A percentile compares a stretch with the other conserved stretches of the same genome.
Evolutionary conservation across 495 filamentous ascomycete species (phyloP).

Genomic region (Ascodesmis nigricans): DNA sequence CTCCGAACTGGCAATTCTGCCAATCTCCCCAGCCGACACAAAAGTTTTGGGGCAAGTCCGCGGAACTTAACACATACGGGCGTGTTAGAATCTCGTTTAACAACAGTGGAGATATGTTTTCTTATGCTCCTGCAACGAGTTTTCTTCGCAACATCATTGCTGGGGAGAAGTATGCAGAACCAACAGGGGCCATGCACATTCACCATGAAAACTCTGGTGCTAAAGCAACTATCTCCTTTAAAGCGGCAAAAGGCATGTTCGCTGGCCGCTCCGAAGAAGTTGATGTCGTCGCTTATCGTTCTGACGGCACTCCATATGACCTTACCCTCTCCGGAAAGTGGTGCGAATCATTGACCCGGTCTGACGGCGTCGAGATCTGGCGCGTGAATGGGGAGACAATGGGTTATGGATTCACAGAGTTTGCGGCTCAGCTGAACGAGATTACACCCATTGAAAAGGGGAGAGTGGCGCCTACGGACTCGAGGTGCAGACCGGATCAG

Average conservation of each 20-base stretch:
- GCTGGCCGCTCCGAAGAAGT: slow-evolving; percentile 85
- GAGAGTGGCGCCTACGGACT: slow-evolving; percentile 51
- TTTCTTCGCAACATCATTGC: slow-evolving; percentile 93
- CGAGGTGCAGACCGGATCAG: slow-evolving; percentile 73
- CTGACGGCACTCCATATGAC: slow-evolving; percentile 36
- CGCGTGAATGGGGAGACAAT: slow-evolving; percentile 43
- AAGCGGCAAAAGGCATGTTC: slow-evolving; percentile 74
- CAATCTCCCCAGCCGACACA: slow-evolving; percentile 76
- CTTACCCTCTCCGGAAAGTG: slow-evolving; percentile 57
- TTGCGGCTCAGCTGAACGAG: slow-evolving; percentile 74
- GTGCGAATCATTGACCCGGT: slow-evolving; percentile 45
- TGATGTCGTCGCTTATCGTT: slow-evolving; percentile 42
- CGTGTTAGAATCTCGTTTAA: slow-evolving; percentile 42
- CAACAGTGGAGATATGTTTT: slow-evolving; percentile 49
- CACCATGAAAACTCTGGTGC: slow-evolving; percentile 59
- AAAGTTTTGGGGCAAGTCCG: slow-evolving; percentile 97
- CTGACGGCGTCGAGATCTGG: slow-evolving; percentile 48
- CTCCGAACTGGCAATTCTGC: slow-evolving; percentile 56
- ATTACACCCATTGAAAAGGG: slow-evolving; percentile 56
- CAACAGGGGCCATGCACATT: slow-evolving; percentile 67
- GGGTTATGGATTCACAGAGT: slow-evolving; percentile 68
- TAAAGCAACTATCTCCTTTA: slow-evolving; percentile 65
- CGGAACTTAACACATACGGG: slow-evolving; percentile 79
- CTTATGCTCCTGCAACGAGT: slow-evolving; percentile 62
- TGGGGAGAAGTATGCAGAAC: slow-evolving; percentile 95